Evolutionary conservation across 78 protist genomes (phyloP), one percentile per base, ranked within the genome.

Genomic region (slime mould (Dictyostelium discoideum)): DNA sequence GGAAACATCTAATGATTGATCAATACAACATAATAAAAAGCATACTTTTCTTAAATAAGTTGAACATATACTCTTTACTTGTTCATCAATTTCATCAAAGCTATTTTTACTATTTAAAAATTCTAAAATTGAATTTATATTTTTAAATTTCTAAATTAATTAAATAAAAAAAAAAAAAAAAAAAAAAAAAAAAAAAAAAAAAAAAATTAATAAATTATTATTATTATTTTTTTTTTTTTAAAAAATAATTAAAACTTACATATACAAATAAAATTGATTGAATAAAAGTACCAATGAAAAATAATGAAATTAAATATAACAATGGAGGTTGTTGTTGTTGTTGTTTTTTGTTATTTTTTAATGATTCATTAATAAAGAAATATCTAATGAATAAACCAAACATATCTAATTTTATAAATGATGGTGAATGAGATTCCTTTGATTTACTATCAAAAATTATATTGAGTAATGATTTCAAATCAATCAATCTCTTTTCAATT

Each of bases 361-460:
- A 74, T 11, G 81, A 79, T 44, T 79, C 84, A 44, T 44, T 79
- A 11, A 50, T 42, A 44, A 79, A 79, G 24, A 42, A 79, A 44
- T 42, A 79, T 79, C 63, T 79, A 9, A 44, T n/a, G n/a, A 79
- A 79, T n/a, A 79, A 79, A 9, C 84, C 84, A 44, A 79, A 79
- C 84, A 79, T 79, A 79, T 79, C 84, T 29, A 79, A 79, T n/a
- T 20, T 44, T 10, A 79, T 39, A n/a, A 79, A 79, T 79, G 83
- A 40, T 20, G 69, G 69, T 60, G 29, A 26, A 39, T 26, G 46
- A 7, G 83, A 69, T 22, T 69, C 77, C 39, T 69, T 69, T 26
- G 39, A 69, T n/a, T 24, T 76, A 24, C 40, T 79, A 44, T 79
- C 11, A 22, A 79, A 79, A 40, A 77, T 77, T 14, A 40, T 79